Evolutionary conservation across 305 asterid species (phyloP).

Genomic region (Fraxinus platypoda): DNA sequence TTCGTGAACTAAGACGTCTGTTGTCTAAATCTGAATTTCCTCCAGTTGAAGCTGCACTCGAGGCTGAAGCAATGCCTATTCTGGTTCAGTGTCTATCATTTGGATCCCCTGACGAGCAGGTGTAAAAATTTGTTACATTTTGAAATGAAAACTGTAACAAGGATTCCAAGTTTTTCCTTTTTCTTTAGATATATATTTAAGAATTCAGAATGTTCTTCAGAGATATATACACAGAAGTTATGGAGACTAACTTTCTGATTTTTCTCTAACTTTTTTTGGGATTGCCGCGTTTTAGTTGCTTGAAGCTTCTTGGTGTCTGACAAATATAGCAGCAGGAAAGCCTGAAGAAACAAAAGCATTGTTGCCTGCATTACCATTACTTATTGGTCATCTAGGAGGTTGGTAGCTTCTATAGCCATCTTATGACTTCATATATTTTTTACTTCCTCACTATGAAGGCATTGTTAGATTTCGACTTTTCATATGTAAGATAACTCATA

Average conservation of each 20-base stretch:
- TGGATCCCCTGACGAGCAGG: slow-evolving; percentile 98
- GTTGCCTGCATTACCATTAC: slow-evolving; percentile 87
- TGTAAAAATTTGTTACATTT: slow-evolving; percentile 26
- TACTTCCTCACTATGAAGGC: background rate
- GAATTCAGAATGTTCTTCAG: background rate
- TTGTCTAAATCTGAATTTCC: slow-evolving; percentile 87
- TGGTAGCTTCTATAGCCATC: slow-evolving; percentile 27
- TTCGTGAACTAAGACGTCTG: slow-evolving; percentile 80
- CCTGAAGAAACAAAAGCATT: slow-evolving; percentile 89
- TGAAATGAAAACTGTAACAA: background rate
- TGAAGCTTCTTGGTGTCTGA: slow-evolving; percentile 98
- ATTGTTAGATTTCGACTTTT: background rate
- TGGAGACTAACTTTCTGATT: slow-evolving; percentile 8
- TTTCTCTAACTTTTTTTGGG: background rate
- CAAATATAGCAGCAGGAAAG: slow-evolving; percentile 93
- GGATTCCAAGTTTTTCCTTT: background rate
- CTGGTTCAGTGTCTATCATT: slow-evolving; percentile 84
- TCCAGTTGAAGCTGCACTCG: slow-evolving; percentile 80
- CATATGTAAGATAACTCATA: background rate
- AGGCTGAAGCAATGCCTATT: slow-evolving; percentile 73
- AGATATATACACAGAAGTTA: background rate
- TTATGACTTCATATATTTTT: slow-evolving; percentile 5
- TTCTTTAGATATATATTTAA: slow-evolving; percentile 1
- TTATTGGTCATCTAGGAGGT: slow-evolving; percentile 97
- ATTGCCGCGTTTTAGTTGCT: slow-evolving; percentile 59